Evolutionary conservation across 768 basidiomycete species (phyloP).

Genomic region (Lactarius sp.): DNA sequence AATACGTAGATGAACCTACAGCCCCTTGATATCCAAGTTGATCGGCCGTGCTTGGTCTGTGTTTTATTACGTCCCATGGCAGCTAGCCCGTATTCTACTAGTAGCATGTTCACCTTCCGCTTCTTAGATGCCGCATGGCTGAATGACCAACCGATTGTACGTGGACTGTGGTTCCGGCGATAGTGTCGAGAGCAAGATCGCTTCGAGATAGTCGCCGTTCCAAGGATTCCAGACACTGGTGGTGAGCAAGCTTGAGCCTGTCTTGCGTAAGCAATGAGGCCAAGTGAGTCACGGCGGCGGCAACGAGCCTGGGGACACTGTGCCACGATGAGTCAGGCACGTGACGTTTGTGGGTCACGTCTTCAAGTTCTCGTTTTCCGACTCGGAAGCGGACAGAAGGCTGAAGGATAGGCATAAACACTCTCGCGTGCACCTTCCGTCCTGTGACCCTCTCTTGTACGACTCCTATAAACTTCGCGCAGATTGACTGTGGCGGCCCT

Average conservation of each 20-base stretch:
- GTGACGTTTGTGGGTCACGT: neutral
- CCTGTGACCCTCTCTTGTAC: neutral
- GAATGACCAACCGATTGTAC: slow-evolving; percentile 10
- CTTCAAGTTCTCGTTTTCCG: too few species aligned
- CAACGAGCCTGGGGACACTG: too few species aligned
- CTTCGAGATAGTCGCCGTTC: slow-evolving; percentile 3
- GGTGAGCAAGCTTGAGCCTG: neutral
- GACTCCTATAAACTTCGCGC: slow-evolving; percentile 6
- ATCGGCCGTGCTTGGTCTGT: neutral
- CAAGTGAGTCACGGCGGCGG: neutral
- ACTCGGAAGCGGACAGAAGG: neutral
- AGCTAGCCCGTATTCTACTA: neutral
- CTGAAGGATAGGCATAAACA: neutral
- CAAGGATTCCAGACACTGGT: slow-evolving; percentile 2
- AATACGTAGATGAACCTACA: neutral
- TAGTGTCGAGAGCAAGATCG: neutral
- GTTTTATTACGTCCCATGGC: neutral
- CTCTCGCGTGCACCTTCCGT: neutral
- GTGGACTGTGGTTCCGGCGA: slow-evolving; percentile 3
- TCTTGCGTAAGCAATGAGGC: slow-evolving; percentile 12
- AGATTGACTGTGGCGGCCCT: slow-evolving; percentile 10
- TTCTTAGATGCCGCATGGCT: slow-evolving; percentile 11
- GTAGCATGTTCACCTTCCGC: neutral
- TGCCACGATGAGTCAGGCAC: neutral
- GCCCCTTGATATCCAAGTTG: neutral